Evolutionary conservation across 192 early-diverging fungal genomes (phyloP).

Genomic region (Umbelopsis sp.): DNA sequence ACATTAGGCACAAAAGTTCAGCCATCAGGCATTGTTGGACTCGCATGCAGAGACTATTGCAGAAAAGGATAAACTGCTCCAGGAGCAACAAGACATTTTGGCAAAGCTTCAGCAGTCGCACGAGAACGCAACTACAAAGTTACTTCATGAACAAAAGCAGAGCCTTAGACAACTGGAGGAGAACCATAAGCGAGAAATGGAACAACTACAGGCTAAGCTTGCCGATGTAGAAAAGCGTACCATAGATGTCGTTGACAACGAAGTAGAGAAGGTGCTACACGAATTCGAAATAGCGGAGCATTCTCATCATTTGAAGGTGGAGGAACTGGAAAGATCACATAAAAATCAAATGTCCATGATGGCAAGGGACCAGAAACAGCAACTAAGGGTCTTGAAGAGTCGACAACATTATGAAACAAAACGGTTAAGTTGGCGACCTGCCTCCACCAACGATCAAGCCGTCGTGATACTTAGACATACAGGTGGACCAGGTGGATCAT

Average conservation of each 20-base stretch:
- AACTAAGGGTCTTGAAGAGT: not conserved
- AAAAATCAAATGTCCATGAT: slow-evolving; percentile 19
- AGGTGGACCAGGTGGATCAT: not conserved
- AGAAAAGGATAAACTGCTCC: slow-evolving; percentile 35
- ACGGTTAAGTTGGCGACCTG: slow-evolving; percentile 11
- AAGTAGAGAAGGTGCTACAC: slow-evolving; percentile 33
- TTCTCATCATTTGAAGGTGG: slow-evolving; percentile 19
- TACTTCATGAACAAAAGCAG: slow-evolving; percentile 22
- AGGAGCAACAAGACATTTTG: slow-evolving; percentile 26
- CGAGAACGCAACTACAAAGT: slow-evolving; percentile 4
- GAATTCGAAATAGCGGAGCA: slow-evolving; percentile 39
- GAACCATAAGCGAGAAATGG: slow-evolving; percentile 32
- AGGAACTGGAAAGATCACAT: slow-evolving; percentile 35
- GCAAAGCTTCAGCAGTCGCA: slow-evolving; percentile 19
- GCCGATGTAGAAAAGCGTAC: slow-evolving; percentile 21
- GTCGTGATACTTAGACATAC: not conserved
- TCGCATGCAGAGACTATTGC: slow-evolving; percentile 30
- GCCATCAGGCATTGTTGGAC: slow-evolving; percentile 31
- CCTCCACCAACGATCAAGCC: not conserved
- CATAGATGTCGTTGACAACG: not conserved
- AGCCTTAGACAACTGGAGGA: slow-evolving; percentile 21
- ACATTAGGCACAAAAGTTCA: slow-evolving; percentile 28
- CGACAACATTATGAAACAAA: slow-evolving; percentile 11
- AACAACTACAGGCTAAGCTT: slow-evolving; percentile 21
- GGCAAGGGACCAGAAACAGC: slow-evolving; percentile 10